A percentile compares a stretch with the other conserved stretches of the same genome.
These are phyloP conservation scores for Teratosphaeriaceae sp. DNA, from an alignment of 2,329 filamentous ascomycete genomes.

Conservation along the genomic window DNA sequence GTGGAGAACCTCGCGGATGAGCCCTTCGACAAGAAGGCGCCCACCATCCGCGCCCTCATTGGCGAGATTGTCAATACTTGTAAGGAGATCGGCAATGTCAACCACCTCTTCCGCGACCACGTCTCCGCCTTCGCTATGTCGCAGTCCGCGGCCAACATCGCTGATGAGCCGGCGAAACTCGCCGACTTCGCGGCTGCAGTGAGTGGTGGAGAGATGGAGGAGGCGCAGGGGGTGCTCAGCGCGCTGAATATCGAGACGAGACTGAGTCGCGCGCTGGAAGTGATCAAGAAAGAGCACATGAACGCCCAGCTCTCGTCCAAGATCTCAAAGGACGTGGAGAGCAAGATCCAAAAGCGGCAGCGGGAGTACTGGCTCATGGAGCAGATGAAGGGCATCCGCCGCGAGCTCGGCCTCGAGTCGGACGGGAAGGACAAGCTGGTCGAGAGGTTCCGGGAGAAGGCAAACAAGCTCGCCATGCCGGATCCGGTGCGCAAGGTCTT, in stretches of 20 bases:
- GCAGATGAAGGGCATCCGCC: conserved; percentile 97
- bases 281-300: conserved; percentile 97
- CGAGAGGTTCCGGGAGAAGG: conserved; percentile 96
- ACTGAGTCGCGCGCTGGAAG: conserved; percentile 81
- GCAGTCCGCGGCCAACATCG: conserved; percentile 89
- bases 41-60: conserved; percentile 82
- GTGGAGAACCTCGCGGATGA: conserved; percentile 90
- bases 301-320: conserved; percentile 96
- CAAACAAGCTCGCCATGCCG: conserved; percentile 88
- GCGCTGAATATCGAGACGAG: conserved; percentile 88
- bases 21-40: conserved; percentile 82
- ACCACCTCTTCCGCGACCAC: conserved; percentile 92
- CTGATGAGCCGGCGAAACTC: conserved; percentile 87
- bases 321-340: conserved; percentile 96
- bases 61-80: conserved; percentile 99
- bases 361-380: conserved; percentile 99
- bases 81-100: conserved; percentile 91
- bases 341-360: conserved; percentile 94
- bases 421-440: conserved; percentile 98
- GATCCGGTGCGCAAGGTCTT: conserved; percentile 96
- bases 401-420: conserved; percentile 92
- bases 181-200: conserved; percentile 97
- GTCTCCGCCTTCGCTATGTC: conserved; percentile 97
- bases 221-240: conserved; percentile 85
- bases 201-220: conserved; percentile 84